Evolutionary conservation across 768 basidiomycete species (phyloP).

Genomic region (Leucocoprinus birnbaumii): DNA sequence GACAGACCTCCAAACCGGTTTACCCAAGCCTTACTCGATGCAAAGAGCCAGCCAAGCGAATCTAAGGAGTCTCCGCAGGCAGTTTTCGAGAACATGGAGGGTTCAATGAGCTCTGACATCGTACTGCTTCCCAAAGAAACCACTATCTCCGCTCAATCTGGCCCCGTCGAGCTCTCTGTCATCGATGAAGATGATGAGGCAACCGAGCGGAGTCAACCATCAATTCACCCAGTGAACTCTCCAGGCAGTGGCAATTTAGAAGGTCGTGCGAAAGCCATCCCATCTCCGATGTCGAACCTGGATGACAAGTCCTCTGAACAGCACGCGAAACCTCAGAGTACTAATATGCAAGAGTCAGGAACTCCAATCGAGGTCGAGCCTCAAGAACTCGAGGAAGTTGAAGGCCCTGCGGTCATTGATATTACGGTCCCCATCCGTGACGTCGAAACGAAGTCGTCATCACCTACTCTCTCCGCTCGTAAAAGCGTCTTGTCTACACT

Average conservation of each 20-base stretch:
- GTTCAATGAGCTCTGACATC: too few relatives aligned
- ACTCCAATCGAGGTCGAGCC: slow-evolving; percentile 24
- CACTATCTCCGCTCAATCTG: background rate
- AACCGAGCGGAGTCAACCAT: slow-evolving; percentile 35
- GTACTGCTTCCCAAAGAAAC: too few relatives aligned
- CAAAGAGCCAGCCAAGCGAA: slow-evolving; percentile 12
- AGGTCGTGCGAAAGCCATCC: background rate
- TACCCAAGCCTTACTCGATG: slow-evolving; percentile 41
- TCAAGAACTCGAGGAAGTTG: slow-evolving; percentile 5
- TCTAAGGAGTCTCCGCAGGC: too few relatives aligned
- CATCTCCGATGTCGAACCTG: background rate
- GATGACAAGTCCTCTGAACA: background rate
- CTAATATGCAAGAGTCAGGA: background rate
- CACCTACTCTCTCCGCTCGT: background rate
- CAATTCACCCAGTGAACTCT: slow-evolving; percentile 15
- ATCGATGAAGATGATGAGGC: slow-evolving; percentile 73
- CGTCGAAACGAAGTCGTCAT: background rate
- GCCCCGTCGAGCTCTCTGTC: slow-evolving; percentile 48
- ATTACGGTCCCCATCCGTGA: slow-evolving; percentile 12
- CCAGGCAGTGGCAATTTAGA: background rate
- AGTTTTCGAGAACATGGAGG: too few relatives aligned
- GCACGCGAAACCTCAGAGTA: background rate
- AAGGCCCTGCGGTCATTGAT: slow-evolving; percentile 12
- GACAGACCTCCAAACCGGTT: slow-evolving; percentile 40
- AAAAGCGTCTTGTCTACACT: slow-evolving; percentile 21